Base-by-base conservation (phyloP, 768 basidiomycete genomes). In the Rhizopogon roseolus region DNA sequence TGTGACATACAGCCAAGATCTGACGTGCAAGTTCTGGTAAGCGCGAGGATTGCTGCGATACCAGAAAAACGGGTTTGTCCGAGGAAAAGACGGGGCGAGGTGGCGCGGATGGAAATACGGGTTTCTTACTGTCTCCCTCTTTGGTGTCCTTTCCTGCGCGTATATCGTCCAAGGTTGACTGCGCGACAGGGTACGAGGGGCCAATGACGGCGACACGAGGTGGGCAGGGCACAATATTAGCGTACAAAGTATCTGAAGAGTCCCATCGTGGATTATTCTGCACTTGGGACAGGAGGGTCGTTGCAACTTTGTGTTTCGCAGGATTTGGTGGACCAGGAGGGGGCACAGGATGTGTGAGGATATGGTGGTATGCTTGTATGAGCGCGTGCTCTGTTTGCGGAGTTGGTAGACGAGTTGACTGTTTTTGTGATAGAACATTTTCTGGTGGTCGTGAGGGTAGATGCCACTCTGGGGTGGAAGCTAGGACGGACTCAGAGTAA, bases 271-370 rank as follows among this genome's bases (percentile, higher is more conserved):
- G 71, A 22, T 71, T 70, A 19, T 69, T 66, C 64, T 88, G 81
- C 3, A 80, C 71, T 50, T 85, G 79, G 0, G 74, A 65, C 36
- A 90, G 75, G 8, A 91, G 71, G 0, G 84, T 76, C 79, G 90
- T 82, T 4, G 86, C 84, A n/a, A 90, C 83, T 62, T 82, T 84
- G 70, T 91, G 88, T 41, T 86, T 79, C 5, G 81, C 70, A 29
- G 84, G 82, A 50, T 81, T 88, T 3, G 81, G 70, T 9, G 79
- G 60, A 5, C 73, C 72, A 0, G 75, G 71, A 50, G 76, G 64
- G 0, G 81, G 71, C 0, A 84, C 79, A 1, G 86, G 85, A 59
- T 90, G 82, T 0, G 85, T 89, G 48, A 90, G 77, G 55, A 90
- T 85, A 59, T 90, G 84, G 57, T 88, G 90, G 62, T 88, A 90